Evolutionary conservation across 1,284 basidiomycete species (phyloP), one percentile per base, ranked within the genome.

Genomic region (Pyrrhoderma noxium): DNA sequence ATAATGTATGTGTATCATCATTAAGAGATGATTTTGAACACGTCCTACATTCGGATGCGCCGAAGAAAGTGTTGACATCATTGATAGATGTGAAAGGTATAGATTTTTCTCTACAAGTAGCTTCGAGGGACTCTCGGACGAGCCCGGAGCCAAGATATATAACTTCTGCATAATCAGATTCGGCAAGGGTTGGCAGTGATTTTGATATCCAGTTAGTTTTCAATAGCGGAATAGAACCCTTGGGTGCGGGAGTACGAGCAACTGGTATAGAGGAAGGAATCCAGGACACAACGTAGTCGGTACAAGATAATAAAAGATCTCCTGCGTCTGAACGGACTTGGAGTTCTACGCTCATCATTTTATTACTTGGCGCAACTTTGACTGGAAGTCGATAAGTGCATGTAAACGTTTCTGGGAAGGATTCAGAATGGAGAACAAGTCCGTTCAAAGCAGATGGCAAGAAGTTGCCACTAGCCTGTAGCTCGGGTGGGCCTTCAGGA

Each of bases 311-410:
- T n/a, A 68, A 56, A 16, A 65, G 60, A 25, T 60, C 56, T 13
- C 67, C 67, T 4, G 58, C 53, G 1, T 61, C 58, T 3, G 65
- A 64, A 35, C 63, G 55, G n/a, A 66, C 65, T 25, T 66, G 63
- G 36, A 68, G 65, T 3, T 60, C 58, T 8, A 60, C 61, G 18
- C 58, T 60, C 44, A 63, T 56, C 36, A 62, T 56, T 27, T 59
- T 64, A 18, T 57, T 57, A 45, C 61, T 59, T n/a, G 63, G 62
- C 27, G 62, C 62, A 8, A 61, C 51, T 35, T 60, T 58, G 21
- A 67, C 47, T 2, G 67, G 67, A 35, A 68, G 61, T 41, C 62
- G 56, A 52, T 68, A 68, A 8, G 64, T 59, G 53, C 65, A 67
- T 1, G 60, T 58, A 47, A 67, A 64, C 19, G 58, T 58, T 42